These are phyloP conservation scores for Fusarium tuaranense DNA, from an alignment of 2,329 filamentous ascomycete species.

Conservation along the genomic window DNA sequence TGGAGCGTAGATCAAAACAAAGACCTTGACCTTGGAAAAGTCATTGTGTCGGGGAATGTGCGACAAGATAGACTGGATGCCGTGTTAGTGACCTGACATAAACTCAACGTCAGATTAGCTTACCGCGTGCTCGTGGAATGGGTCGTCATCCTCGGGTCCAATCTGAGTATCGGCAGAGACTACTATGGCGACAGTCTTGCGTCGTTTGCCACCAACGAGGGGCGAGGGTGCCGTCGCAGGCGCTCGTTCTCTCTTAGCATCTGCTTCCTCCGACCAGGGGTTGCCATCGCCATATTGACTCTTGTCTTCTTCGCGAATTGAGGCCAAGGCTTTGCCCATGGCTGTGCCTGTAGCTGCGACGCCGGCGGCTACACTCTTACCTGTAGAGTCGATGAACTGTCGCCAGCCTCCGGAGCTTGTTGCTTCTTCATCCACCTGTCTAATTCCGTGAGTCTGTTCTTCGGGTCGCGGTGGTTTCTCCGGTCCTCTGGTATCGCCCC, in stretches of 20 bases:
- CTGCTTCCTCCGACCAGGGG: conserved; percentile 92
- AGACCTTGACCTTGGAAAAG: conserved; percentile 79
- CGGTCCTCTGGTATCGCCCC: conserved; percentile 48
- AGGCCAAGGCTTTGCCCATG: conserved; percentile 83
- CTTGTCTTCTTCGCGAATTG: conserved; percentile 83
- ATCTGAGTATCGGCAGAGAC: conserved; percentile 80
- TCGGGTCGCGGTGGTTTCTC: conserved; percentile 54
- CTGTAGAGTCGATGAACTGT: conserved; percentile 86
- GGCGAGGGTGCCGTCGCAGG: conserved; percentile 44
- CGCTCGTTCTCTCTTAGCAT: conserved; percentile 68
- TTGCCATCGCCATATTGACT: conserved; percentile 87
- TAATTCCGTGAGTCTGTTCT: conserved; percentile 58
- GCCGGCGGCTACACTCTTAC: conserved; percentile 83
- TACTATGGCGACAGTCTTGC: conserved; percentile 88
- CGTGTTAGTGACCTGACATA: conserved; percentile 28
- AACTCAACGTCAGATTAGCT: conserved; percentile 50
- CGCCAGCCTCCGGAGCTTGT: conserved; percentile 69
- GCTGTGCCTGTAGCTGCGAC: conserved; percentile 85
- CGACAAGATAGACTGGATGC: conserved; percentile 82
- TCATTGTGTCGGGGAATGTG: conserved; percentile 86
- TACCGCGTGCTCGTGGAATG: conserved; percentile 84
- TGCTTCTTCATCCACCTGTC: conserved; percentile 44
- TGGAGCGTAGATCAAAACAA: conserved; percentile 91
- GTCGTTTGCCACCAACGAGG: conserved; percentile 59
- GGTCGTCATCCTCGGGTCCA: conserved; percentile 69